phyloP scores from a whole-genome alignment of 208 protist species.

The Novymonas esmeraldas region DNA sequence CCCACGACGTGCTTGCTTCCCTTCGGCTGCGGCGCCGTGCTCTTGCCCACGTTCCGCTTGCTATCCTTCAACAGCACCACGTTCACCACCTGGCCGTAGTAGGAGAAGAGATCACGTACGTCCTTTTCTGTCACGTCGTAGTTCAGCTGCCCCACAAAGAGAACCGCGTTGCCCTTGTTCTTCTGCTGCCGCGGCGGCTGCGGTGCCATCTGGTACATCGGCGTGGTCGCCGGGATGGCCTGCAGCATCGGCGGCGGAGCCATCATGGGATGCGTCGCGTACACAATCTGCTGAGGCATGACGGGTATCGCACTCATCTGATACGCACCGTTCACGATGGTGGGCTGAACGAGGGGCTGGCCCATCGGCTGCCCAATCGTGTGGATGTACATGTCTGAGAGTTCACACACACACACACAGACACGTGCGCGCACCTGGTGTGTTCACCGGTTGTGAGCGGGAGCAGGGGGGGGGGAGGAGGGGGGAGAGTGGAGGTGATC shows the following conservation, averaged over 20 bases:
- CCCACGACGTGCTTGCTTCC: constrained; percentile 34
- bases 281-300: constrained; percentile 23
- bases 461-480: not conserved
- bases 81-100: constrained; percentile 42
- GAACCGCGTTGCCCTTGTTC: constrained; percentile 36
- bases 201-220: constrained; percentile 16
- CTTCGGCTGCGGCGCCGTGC: not conserved
- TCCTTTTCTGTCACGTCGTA: constrained; percentile 44
- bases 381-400: constrained; percentile 21
- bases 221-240: constrained; percentile 3
- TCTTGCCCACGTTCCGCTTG: constrained; percentile 20
- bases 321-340: constrained; percentile 2
- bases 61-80: constrained; percentile 43
- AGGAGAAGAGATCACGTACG: constrained; percentile 37
- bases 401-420: not conserved
- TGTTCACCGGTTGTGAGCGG: not conserved
- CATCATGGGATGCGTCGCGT: constrained; percentile 23
- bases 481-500: not conserved
- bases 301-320: constrained; percentile 10
- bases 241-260: constrained; percentile 5
- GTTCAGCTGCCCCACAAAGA: constrained; percentile 54
- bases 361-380: constrained; percentile 8
- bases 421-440: too few species aligned
- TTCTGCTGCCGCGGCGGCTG: constrained; percentile 18
- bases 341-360: not conserved